A percentile compares a stretch with the other conserved stretches of the same genome.
These are phyloP conservation scores for Aspergillus cejpii DNA, from an alignment of 2,329 filamentous ascomycete genomes.

Conservation along the genomic window DNA sequence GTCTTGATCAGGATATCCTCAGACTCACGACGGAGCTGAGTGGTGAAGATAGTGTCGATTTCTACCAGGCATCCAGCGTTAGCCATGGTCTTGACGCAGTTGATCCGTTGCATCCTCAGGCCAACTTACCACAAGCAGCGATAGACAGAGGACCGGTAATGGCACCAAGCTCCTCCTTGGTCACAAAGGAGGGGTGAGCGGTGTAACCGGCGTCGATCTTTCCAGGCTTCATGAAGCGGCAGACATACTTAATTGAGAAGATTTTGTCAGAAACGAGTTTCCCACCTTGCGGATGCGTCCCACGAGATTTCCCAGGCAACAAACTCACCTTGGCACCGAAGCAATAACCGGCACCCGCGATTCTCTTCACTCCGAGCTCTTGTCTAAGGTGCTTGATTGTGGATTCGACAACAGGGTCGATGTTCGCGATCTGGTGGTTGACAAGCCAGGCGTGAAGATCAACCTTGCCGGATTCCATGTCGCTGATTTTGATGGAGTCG, in stretches of 20 bases:
- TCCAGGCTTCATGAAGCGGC: conserved; percentile 58
- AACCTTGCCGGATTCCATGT: conserved; percentile 41
- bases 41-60: conserved; percentile 59
- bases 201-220: conserved; percentile 62
- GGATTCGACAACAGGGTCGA: conserved; percentile 50
- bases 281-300: background rate
- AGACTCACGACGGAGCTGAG: conserved; percentile 57
- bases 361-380: conserved; percentile 50
- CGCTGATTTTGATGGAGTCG: conserved; percentile 53
- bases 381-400: conserved; percentile 52
- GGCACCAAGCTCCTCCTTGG: conserved; percentile 57
- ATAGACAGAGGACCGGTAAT: conserved; percentile 65
- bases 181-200: conserved; percentile 72
- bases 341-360: conserved; percentile 66
- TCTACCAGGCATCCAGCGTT: conserved; percentile 35
- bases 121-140: conserved; percentile 45
- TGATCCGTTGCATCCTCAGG: background rate
- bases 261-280: conserved; percentile 5
- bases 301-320: background rate
- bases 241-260: conserved; percentile 51
- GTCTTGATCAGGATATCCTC: conserved; percentile 57
- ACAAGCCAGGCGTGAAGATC: conserved; percentile 47
- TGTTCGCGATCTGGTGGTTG: conserved; percentile 43
- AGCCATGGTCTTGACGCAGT: background rate
- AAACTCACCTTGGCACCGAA: conserved; percentile 61